Evolutionary conservation across 2,329 filamentous ascomycete genomes (phyloP).

Genomic region (Dactylellina drechsleri): DNA sequence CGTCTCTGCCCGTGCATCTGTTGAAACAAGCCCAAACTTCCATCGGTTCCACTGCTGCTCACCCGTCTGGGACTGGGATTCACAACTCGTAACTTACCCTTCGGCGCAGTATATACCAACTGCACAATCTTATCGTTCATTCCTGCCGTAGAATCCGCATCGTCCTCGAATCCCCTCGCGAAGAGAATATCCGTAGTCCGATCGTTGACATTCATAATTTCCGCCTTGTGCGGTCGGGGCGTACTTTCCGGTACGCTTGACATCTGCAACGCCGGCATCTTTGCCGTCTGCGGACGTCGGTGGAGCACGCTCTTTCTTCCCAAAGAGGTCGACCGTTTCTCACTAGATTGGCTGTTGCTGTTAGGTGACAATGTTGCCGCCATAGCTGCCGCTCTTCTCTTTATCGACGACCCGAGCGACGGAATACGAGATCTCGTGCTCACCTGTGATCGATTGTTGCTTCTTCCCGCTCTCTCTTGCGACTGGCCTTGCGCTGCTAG

Average conservation of each 20-base stretch:
- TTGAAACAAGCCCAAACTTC: conserved; percentile 47
- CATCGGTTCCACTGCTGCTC: conserved; percentile 54
- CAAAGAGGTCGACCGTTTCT: conserved; percentile 24
- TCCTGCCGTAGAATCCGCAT: conserved; percentile 59
- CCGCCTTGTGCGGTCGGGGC: conserved; percentile 30
- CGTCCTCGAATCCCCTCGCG: conserved; percentile 54
- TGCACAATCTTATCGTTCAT: conserved; percentile 65
- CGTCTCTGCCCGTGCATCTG: conserved; percentile 24
- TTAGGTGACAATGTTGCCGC: conserved; percentile 24
- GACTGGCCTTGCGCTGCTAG: conserved; percentile 10
- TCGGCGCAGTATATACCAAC: conserved; percentile 93
- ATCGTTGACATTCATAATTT: conserved; percentile 60
- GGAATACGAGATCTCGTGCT: conserved; percentile 29
- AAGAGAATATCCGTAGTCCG: conserved; percentile 58
- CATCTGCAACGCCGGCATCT: not conserved
- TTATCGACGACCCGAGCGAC: conserved; percentile 41
- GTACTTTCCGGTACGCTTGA: conserved; percentile 4
- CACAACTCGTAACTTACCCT: conserved; percentile 85
- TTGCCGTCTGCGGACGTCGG: conserved; percentile 27
- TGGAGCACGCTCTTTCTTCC: conserved; percentile 26
- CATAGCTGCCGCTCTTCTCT: conserved; percentile 35
- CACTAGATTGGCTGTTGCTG: conserved; percentile 2
- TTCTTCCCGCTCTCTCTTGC: not conserved
- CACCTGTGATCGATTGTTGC: conserved; percentile 3
- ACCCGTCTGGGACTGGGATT: conserved; percentile 72